Base-by-base conservation (phyloP, 2,329 filamentous ascomycete genomes). In the Fusarium sp. region DNA sequence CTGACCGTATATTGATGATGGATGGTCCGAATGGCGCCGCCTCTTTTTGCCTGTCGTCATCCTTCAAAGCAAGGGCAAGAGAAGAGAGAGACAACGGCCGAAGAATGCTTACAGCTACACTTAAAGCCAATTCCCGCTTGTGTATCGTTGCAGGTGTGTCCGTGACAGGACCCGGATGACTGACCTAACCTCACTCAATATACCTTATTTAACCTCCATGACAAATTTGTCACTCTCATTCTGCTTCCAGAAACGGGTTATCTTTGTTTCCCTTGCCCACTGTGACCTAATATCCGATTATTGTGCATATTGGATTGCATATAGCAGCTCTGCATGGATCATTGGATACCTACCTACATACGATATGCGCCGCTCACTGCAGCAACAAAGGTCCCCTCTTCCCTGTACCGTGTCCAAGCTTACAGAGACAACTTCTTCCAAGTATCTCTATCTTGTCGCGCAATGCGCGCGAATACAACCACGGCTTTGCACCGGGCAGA, bases 401-500 rank as follows among this genome's bases (percentile, higher is more conserved):
- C 40, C 12, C 49, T 53, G 34, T 42, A 18, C 50, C 18, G 50
- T 53, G 34, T 10, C 50, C 30, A 27, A 44, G 43, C 66, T 25
- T 56, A 57, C 49, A 52, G 29, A 46, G 24, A 42, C 30, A n/a
- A 42, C 29, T 25, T 18, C 22, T 54, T 34, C 22, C 27, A 59
- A 52, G 20, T 42, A 22, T 27, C 40, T 34, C 47, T 32, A 18
- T 42, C 63, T 43, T 55, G 50, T 58, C 58, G 38, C 40, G 60
- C 29, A 27, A 46, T 22, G 27, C 40, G 45, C 34, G 44, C 56
- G 18, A 46, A 58, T 52, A 42, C 40, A 29, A 43, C 24, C 24
- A 49, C 64, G 64, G 64, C 63, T 58, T 68, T 56, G 55, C 44
- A 25, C 46, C 70, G 70, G 70, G 59, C 70, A 73, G 70, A 71